Base-by-base conservation (phyloP, 2,329 filamentous ascomycete species). In the Alternaria atra region DNA sequence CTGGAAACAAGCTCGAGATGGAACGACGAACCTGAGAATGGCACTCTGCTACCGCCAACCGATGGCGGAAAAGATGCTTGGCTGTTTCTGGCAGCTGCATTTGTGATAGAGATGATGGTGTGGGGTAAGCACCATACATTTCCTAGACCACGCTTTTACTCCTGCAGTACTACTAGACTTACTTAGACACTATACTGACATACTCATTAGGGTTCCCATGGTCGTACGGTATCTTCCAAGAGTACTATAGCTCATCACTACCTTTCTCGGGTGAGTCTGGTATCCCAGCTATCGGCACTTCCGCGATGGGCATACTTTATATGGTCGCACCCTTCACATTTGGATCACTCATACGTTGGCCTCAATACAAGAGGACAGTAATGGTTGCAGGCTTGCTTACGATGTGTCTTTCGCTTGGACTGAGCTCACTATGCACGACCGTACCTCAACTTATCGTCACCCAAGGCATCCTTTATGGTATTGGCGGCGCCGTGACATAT, bases 191-290 rank as follows among this genome's bases (percentile, higher is more conserved):
- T 8, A 15, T 6, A 4, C 52, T 71, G 39, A 71, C 34, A 12
- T 7, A 17, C 1, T 43, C 30, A 20, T 0, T 29, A 90, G 89
- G 89, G 2, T 91, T 91, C 58, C 86, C 88, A 0, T 88, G 89
- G 57, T 84, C 88, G 0, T 92, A 89, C 72, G 90, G 90, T 43
- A 84, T 92, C 25, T 91, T 92, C 70, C 89, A 91, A 67, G 84
- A 89, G 52, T 90, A 90, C 75, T 92, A 92, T 73, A 84, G 82
- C 35, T 84, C 81, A 1, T 83, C 89, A 59, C 82, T 82, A 5
- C 85, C 86, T 1, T 91, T 91, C 56, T 77, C 79, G 4, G 83
- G 83, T 2, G 82, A 73, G 8, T 73, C 83, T 0, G 80, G 82
- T 29, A 87, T 91, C 51, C 84, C 89, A 30, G 81, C 87, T 13